Conservation (phyloP, 768 basidiomycete species). For the Mycena polygramma region DNA sequence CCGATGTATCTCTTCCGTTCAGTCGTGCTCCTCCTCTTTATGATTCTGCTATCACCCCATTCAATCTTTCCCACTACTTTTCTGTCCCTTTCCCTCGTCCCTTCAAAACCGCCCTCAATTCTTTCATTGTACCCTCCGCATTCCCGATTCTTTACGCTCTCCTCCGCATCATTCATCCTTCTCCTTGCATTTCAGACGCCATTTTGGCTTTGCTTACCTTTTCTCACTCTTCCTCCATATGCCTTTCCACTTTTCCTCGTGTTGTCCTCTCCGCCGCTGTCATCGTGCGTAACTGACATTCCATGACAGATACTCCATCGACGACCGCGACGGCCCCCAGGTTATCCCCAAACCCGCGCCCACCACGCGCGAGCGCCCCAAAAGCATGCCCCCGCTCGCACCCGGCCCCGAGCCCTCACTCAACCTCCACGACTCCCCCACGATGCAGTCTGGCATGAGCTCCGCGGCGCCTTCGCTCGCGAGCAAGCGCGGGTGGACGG, state of each 20-base stretch:
- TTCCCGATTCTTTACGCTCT: neutral
- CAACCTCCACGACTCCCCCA: neutral
- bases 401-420: neutral
- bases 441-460: slow-evolving; percentile 8
- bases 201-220: too few relatives aligned
- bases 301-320: slow-evolving; percentile 42
- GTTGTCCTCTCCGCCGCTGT: too few relatives aligned
- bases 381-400: slow-evolving; percentile 6
- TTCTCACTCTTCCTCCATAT: too few relatives aligned
- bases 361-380: slow-evolving; percentile 13
- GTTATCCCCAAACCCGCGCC: neutral
- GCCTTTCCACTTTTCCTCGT: too few relatives aligned
- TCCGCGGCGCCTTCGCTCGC: slow-evolving; percentile 22
- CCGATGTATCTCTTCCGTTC: too few relatives aligned
- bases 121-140: too few relatives aligned
- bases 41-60: too few relatives aligned
- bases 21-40: too few relatives aligned
- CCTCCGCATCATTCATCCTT: too few relatives aligned
- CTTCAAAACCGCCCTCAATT: neutral
- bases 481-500: slow-evolving; percentile 48
- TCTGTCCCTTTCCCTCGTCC: too few relatives aligned
- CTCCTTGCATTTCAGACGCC: too few relatives aligned
- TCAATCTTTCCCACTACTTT: too few relatives aligned
- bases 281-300: neutral
- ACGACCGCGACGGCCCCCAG: slow-evolving; percentile 36